These are phyloP conservation scores for Taphrina betulina DNA, from an alignment of 1,139 yeast genomes.

Conservation along the genomic window DNA sequence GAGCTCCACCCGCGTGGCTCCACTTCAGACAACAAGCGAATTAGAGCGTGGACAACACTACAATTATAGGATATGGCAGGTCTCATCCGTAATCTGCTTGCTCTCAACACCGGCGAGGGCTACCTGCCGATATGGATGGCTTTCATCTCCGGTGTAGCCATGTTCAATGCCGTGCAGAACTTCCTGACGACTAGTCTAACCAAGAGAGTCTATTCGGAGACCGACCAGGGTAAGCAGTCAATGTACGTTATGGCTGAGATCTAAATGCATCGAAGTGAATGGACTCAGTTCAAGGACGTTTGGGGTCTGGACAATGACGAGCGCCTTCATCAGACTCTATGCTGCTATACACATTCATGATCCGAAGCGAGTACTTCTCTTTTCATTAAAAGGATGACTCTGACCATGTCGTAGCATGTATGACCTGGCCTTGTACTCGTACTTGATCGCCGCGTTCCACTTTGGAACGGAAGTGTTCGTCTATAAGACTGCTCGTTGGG, in stretches of 20 bases:
- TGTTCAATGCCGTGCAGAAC: constrained; percentile 88
- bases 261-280: constrained; percentile 50
- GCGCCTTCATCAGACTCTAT: constrained; percentile 78
- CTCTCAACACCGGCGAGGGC: constrained; percentile 45
- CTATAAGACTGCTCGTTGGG: constrained; percentile 75
- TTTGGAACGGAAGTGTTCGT: constrained; percentile 80
- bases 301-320: constrained; percentile 94
- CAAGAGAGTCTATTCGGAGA: constrained; percentile 72
- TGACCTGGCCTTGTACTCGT: constrained; percentile 67
- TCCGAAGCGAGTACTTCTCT: constrained; percentile 53
- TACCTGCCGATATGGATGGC: constrained; percentile 68
- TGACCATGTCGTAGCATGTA: constrained; percentile 49
- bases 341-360: constrained; percentile 76
- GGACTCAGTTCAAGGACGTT: constrained; percentile 86
- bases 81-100: not conserved
- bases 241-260: too few relatives aligned
- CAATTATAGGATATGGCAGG: too few relatives aligned
- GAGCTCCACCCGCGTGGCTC: too few relatives aligned
- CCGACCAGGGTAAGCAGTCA: constrained; percentile 50
- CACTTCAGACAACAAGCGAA: too few relatives aligned
- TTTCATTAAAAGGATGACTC: not conserved
- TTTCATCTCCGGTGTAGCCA: constrained; percentile 74
- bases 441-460: constrained; percentile 86
- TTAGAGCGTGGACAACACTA: too few relatives aligned
- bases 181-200: constrained; percentile 75